These are phyloP conservation scores for Ogataea haglerorum DNA, from an alignment of 805 yeast genomes.

Conservation along the genomic window DNA sequence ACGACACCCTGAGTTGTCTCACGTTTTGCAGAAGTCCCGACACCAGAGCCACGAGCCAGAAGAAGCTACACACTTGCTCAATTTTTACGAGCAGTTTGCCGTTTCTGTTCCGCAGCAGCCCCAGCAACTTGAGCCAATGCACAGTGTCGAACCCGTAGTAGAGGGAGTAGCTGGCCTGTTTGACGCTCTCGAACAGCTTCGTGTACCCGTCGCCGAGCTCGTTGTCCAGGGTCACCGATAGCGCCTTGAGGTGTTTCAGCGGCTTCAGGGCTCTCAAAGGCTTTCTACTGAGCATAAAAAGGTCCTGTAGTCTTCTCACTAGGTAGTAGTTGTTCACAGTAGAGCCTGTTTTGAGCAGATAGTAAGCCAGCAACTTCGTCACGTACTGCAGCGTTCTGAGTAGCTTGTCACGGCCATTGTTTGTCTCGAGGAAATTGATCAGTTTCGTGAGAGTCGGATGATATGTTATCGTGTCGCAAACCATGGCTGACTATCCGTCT, in stretches of 20 bases:
- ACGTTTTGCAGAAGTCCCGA: constrained; percentile 60
- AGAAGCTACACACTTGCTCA: constrained; percentile 59
- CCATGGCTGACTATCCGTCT: constrained; percentile 40
- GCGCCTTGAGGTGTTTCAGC: constrained; percentile 64
- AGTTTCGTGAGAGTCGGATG: constrained; percentile 69
- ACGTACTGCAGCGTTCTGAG: constrained; percentile 78
- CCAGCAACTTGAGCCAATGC: constrained; percentile 57
- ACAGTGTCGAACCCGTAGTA: constrained; percentile 64
- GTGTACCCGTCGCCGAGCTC: constrained; percentile 60
- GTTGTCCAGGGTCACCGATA: constrained; percentile 63
- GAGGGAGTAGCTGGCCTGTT: constrained; percentile 59
- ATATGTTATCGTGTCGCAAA: constrained; percentile 62
- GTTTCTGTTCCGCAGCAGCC: constrained; percentile 42
- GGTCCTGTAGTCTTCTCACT: constrained; percentile 54
- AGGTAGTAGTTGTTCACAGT: constrained; percentile 43
- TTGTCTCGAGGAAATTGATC: constrained; percentile 58
- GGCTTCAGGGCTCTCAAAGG: constrained; percentile 84
- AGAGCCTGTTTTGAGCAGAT: constrained; percentile 53
- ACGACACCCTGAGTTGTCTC: constrained; percentile 47
- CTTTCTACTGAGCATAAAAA: constrained; percentile 72
- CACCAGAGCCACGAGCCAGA: constrained; percentile 73
- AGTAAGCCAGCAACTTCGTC: constrained; percentile 66
- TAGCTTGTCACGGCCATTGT: constrained; percentile 76
- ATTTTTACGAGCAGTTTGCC: constrained; percentile 37
- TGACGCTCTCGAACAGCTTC: constrained; percentile 49